Base-by-base conservation (phyloP, 2,329 filamentous ascomycete genomes). In the Epichloe gansuensis region DNA sequence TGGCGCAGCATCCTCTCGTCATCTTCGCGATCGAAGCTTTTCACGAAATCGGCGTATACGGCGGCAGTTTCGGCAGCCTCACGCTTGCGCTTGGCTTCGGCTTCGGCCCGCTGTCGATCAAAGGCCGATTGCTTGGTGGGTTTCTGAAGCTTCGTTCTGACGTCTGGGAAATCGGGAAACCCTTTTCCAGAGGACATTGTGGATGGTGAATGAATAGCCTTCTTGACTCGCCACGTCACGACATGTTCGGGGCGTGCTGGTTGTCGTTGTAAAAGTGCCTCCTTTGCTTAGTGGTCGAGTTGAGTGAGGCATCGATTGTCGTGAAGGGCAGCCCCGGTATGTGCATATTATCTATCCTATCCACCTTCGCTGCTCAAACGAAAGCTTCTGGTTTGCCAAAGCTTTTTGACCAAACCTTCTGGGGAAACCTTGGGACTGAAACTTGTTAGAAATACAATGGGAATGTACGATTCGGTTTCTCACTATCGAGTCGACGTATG, bases 1-100 rank as follows among this genome's bases (percentile, higher is more conserved):
- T 11, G 39, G n/a, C 38, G 47, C 41, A 39, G 17, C 34, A 4
- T 34, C 38, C 38, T 42, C 54, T 73, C 67, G 42, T 76, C 73
- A 28, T 78, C 77, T 39, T 83, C 80, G 55, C 78, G 74, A 45
- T 82, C 83, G 61, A 88, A 87, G 52, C 78, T 89, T 68, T 91
- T 91, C 53, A 93, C 81, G 59, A 95, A 95, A 58, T 91, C 88
- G 60, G 89, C 82, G 67, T 91, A 87, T 1, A 90, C 88, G 25
- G 88, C 89, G 23, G 86, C 88, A 6, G 88, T 94, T 70, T 95
- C 91, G 59, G 85, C 88, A 62, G 85, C 86, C 68, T 95, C 91
- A 59, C 88, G 80, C 60, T 81, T 78, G 54, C 87, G 83, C 71
- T 95, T 95, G 25, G 88, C 89, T 73, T 95, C 89, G 53, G 87